Base-by-base conservation (phyloP, 352 stramenopile species). In the Phytopythium helicoides region DNA sequence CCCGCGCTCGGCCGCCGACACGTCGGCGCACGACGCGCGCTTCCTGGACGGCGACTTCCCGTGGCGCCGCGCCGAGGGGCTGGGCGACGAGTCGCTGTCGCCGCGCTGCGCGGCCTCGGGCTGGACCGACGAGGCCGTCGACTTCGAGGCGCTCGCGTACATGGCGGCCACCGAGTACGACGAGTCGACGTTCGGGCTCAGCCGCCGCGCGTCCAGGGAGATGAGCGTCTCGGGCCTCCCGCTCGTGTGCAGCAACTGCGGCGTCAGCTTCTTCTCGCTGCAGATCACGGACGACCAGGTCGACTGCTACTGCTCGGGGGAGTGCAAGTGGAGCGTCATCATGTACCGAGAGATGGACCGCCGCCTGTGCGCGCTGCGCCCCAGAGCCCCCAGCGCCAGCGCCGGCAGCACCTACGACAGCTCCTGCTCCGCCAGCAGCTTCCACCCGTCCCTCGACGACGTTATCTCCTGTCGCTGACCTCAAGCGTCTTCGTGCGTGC, bases 291-390 rank as follows among this genome's bases (percentile, higher is more conserved):
- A 80, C 39, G 76, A 86, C 52, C 70, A 87, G 33, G 59, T 85
- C 51, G 76, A 90, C 47, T 88, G 71, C 59, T 94, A 92, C 60
- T 94, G 83, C 65, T 94, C 83, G 26, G 83, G 83, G 52, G 83
- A 94, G 66, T 94, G 83, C 79, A 94, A 94, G 64, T 94, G 83
- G 83, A 94, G 83, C 54, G 81, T 94, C 48, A 87, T 92, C 49
- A 88, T 94, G 73, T 88, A 87, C 63, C 73, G 71, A 16, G 79
- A 94, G 42, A 92, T 94, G 73, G 76, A 90, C 38, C 64, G 68
- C n/a, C 82, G 75, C 47, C 73, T 90, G 73, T 66, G 66, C 37
- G 60, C 68, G 35, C 56, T 86, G 57, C 73, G 71, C 18, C 56
- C 38, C n/a, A 62, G 56, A n/a, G 38, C 54, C 41, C 55, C 39